Base-by-base conservation (phyloP, 805 yeast genomes). In the Ogataea polymorpha region DNA sequence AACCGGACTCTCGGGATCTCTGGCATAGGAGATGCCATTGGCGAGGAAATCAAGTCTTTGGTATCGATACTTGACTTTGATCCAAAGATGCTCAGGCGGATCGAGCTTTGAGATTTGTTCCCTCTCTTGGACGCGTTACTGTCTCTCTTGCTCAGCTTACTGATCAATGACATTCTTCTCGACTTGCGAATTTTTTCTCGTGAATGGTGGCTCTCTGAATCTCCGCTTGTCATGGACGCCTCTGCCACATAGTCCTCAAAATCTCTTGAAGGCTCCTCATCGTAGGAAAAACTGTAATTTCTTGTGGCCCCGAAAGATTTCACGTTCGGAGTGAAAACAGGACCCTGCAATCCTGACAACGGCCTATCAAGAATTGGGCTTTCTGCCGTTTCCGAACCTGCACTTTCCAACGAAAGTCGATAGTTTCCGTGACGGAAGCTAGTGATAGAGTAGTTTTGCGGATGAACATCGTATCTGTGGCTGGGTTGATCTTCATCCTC, bases 261-360 rank as follows among this genome's bases (percentile, higher is more conserved):
- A 12, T 43, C 53, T 21, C 41, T 45, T 9, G 50, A 44, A 14
- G 48, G 52, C 26, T 48, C 51, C 17, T 46, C 52, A 13, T 31
- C 18, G 51, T 42, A 41, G 63, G 67, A 2, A 72, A 64, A n/a
- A 31, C 36, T 15, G 27, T 17, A 26, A 18, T 16, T 32, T 33
- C 46, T 46, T 1, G 65, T 54, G 5, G 56, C 47, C 3, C 57
- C 50, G 14, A 29, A 18, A 12, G 29, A 15, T 34, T 55, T 60
- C 31, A 61, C 38, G 1, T 55, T 25, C 4, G 59, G 48, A 29
- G 72, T 72, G 47, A 79, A 74, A 2, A 77, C 65, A 2, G 87
- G 82, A 0, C 80, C 85, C 39, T 65, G 71, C 40, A 82, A 58
- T 0, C 89, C 89, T 46, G 73, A 73, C 9, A 71, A 61, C 15